Evolutionary conservation across 768 basidiomycete species (phyloP).

Genomic region (Agaricus blazei): DNA sequence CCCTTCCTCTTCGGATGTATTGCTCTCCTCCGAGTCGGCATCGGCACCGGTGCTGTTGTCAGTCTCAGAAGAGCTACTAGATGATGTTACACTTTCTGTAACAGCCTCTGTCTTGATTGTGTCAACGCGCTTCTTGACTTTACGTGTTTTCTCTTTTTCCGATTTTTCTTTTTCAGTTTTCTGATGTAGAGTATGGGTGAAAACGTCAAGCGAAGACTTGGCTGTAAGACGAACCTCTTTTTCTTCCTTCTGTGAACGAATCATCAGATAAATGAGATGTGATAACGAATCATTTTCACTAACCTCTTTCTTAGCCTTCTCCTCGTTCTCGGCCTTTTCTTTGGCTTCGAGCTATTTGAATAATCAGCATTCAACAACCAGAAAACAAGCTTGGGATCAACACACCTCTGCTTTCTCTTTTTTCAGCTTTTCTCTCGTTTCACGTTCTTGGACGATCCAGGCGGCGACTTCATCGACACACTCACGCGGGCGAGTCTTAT

Average conservation of each 20-base stretch:
- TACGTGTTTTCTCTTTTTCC: conserved; percentile 25
- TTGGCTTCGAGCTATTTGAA: conserved; percentile 65
- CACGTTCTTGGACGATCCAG: conserved; percentile 79
- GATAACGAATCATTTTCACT: neutral
- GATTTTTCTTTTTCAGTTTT: conserved; percentile 37
- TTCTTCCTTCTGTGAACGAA: conserved; percentile 11
- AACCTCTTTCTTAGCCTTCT: conserved; percentile 55
- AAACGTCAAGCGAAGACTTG: neutral
- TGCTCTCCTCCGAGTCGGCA: conserved; percentile 71
- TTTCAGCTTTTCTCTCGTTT: conserved; percentile 80
- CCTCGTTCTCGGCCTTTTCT: conserved; percentile 74
- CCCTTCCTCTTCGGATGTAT: conserved; percentile 69
- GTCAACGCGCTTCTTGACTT: conserved; percentile 32
- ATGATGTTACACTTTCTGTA: conserved; percentile 18
- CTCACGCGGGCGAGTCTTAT: conserved; percentile 85
- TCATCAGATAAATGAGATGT: conserved; percentile 7
- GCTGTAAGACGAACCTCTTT: conserved; percentile 28
- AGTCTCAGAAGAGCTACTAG: conserved; percentile 51
- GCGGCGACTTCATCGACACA: conserved; percentile 75
- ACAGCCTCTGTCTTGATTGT: conserved; percentile 38
- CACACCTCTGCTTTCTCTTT: conserved; percentile 64
- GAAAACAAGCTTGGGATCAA: conserved; percentile 9
- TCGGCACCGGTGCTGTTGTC: conserved; percentile 60
- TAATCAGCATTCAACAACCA: conserved; percentile 14
- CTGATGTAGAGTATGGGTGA: conserved; percentile 26